Percentiles rank a stretch among this genome's conserved stretches.
phyloP scores from a whole-genome alignment of 768 basidiomycete genomes.

The Amanita molliuscula region DNA sequence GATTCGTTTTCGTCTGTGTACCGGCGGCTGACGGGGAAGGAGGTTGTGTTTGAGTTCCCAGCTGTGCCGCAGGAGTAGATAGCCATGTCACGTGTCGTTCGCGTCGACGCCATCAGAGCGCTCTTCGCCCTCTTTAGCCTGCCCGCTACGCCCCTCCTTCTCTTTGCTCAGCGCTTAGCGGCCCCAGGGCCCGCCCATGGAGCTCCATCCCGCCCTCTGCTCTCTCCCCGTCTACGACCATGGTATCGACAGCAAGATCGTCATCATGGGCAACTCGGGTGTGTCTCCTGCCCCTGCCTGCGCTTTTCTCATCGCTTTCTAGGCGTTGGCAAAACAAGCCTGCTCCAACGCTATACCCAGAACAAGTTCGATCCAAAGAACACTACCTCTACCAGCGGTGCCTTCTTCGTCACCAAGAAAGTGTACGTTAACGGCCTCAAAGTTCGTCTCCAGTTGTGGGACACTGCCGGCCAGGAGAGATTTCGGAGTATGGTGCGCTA shows the following conservation, averaged over 20 bases:
- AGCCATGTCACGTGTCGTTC: conserved; percentile 21
- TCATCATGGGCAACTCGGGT: conserved; percentile 81
- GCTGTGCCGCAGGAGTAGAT: conserved; percentile 60
- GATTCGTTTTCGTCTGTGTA: conserved; percentile 99
- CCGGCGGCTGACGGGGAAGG: conserved; percentile 92
- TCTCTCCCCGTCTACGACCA: conserved; percentile 67
- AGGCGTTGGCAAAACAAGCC: conserved; percentile 91
- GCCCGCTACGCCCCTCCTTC: conserved; percentile 16
- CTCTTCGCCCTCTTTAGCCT: conserved; percentile 17
- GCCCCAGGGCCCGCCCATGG: conserved; percentile 35
- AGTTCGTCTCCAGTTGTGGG: conserved; percentile 85
- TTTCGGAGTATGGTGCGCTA: conserved; percentile 77
- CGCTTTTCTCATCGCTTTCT: conserved; percentile 5
- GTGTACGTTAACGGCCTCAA: conserved; percentile 76
- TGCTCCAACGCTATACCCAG: conserved; percentile 84
- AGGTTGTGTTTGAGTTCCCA: conserved; percentile 91
- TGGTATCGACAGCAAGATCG: conserved; percentile 90
- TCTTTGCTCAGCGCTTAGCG: conserved; percentile 28
- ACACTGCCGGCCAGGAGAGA: conserved; percentile 89
- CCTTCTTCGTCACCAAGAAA: conserved; percentile 92
- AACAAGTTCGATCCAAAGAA: conserved; percentile 85
- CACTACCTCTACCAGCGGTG: conserved; percentile 84
- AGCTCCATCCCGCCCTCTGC: conserved; percentile 48
- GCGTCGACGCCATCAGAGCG: conserved; percentile 2
- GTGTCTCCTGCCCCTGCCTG: conserved; percentile 9